Conservation (phyloP, 192 early-diverging fungal genomes). For the Coemansia sp. region DNA sequence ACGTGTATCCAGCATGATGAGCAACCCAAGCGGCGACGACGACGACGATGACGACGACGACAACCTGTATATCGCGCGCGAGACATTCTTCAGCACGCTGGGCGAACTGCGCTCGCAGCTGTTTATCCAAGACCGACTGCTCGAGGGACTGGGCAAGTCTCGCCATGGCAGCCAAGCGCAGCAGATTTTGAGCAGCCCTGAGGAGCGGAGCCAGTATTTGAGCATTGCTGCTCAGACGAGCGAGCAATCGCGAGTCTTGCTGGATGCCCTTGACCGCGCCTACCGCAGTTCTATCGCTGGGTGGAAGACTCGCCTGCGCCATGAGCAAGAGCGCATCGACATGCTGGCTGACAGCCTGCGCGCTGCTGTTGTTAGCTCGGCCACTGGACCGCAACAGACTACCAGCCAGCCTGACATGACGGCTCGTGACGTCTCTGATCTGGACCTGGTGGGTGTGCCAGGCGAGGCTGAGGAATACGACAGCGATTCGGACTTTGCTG, state of each 20-base stretch:
- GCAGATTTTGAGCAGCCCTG: not conserved
- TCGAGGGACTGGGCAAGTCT: constrained; percentile 50
- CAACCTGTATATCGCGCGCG: constrained; percentile 45
- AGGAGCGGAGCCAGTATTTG: constrained; percentile 32
- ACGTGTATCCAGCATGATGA: constrained; percentile 30
- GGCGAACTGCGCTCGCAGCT: constrained; percentile 62
- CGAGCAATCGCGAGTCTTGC: constrained; percentile 29
- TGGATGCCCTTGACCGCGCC: constrained; percentile 24
- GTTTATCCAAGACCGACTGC: constrained; percentile 61
- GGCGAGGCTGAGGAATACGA: constrained; percentile 28
- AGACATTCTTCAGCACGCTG: constrained; percentile 50
- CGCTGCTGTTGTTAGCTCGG: constrained; percentile 47
- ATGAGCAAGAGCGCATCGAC: constrained; percentile 54
- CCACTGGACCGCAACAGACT: not conserved
- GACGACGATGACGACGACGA: constrained; percentile 5
- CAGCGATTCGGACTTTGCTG: constrained; percentile 56
- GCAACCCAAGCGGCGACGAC: constrained; percentile 45
- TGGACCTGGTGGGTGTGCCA: not conserved
- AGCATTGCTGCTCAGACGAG: constrained; percentile 36
- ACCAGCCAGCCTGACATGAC: not conserved
- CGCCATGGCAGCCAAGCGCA: not conserved
- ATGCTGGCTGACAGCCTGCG: constrained; percentile 56
- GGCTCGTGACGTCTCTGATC: not conserved
- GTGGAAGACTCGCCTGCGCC: constrained; percentile 39
- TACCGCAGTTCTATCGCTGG: constrained; percentile 32